Evolutionary conservation across 208 protist species (phyloP).

Genomic region (Plasmodiophora brassicae): DNA sequence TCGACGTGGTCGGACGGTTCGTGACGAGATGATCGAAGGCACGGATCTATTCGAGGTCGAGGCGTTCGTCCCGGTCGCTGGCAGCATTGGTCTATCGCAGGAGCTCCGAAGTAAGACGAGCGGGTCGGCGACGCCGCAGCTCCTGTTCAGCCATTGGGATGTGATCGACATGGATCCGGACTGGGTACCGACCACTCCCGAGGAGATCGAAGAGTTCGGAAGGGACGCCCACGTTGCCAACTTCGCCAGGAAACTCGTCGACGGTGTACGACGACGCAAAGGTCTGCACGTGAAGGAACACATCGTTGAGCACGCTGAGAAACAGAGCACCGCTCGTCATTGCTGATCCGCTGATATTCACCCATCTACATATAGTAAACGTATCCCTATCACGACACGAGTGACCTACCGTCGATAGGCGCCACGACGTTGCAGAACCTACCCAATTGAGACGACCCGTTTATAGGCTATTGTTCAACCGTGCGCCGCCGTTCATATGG

Average conservation of each 20-base stretch:
- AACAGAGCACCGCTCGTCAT: slow-evolving; percentile 65
- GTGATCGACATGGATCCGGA: slow-evolving; percentile 63
- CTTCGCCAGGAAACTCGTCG: slow-evolving; percentile 68
- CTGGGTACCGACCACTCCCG: neutral
- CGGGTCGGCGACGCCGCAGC: slow-evolving; percentile 86
- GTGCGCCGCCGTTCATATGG: slow-evolving; percentile 25
- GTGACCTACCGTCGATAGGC: too few relatives aligned
- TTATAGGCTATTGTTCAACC: too few relatives aligned
- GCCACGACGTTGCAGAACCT: too few relatives aligned
- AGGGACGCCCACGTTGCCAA: slow-evolving; percentile 72
- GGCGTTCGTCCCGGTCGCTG: slow-evolving; percentile 85
- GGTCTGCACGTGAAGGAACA: slow-evolving; percentile 72
- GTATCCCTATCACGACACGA: too few relatives aligned
- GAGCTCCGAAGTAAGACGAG: slow-evolving; percentile 79
- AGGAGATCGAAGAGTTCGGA: slow-evolving; percentile 71
- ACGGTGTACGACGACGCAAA: slow-evolving; percentile 69
- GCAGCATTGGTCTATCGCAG: slow-evolving; percentile 90
- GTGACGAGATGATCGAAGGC: slow-evolving; percentile 90
- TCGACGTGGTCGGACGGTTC: slow-evolving; percentile 69
- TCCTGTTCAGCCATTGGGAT: slow-evolving; percentile 76
- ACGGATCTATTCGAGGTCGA: slow-evolving; percentile 88
- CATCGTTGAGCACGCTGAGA: slow-evolving; percentile 71
- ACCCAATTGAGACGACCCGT: too few relatives aligned
- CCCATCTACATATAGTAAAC: neutral
- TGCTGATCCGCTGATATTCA: neutral